These are phyloP conservation scores for Pseudognaphalium luteoalbum DNA, from an alignment of 129 eudicot species.

Conservation along the genomic window DNA sequence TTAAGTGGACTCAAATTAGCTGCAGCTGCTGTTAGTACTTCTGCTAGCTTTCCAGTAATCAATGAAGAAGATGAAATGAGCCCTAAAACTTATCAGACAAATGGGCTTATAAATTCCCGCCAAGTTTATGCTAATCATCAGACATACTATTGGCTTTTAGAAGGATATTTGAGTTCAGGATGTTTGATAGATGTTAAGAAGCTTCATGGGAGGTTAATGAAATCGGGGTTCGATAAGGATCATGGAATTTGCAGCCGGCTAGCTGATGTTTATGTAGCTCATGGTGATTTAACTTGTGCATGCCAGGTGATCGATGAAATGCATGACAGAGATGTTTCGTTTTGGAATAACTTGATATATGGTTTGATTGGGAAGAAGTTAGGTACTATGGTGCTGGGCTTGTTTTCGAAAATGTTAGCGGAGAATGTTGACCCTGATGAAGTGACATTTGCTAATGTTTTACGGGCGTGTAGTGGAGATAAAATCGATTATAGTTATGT, in stretches of 20 bases:
- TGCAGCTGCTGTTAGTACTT: constrained; percentile 11
- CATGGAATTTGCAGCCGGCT: constrained; percentile 41
- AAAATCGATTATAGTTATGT: constrained; percentile 30
- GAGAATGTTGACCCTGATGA: constrained; percentile 52
- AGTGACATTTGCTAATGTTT: constrained; percentile 46
- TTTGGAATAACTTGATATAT: constrained; percentile 58
- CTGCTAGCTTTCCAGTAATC: constrained; percentile 36
- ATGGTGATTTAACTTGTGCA: constrained; percentile 46
- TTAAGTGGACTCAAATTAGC: constrained; percentile 29
- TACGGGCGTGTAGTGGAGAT: constrained; percentile 48
- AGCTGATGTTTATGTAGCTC: constrained; percentile 44
- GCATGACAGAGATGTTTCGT: constrained; percentile 46
- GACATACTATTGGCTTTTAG: constrained; percentile 55
- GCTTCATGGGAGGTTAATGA: constrained; percentile 60
- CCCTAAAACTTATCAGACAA: not conserved
- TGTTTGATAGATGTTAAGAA: constrained; percentile 48
- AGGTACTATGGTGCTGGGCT: constrained; percentile 31
- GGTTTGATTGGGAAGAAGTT: constrained; percentile 38
- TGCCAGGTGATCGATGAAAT: constrained; percentile 49
- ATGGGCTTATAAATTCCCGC: constrained; percentile 4
- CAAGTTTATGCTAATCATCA: constrained; percentile 44
- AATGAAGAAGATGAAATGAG: constrained; percentile 37
- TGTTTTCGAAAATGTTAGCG: constrained; percentile 44
- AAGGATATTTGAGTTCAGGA: constrained; percentile 49
- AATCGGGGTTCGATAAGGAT: constrained; percentile 52